Conservation (phyloP, 1,139 yeast species). For the Kodamaea suecica region DNA sequence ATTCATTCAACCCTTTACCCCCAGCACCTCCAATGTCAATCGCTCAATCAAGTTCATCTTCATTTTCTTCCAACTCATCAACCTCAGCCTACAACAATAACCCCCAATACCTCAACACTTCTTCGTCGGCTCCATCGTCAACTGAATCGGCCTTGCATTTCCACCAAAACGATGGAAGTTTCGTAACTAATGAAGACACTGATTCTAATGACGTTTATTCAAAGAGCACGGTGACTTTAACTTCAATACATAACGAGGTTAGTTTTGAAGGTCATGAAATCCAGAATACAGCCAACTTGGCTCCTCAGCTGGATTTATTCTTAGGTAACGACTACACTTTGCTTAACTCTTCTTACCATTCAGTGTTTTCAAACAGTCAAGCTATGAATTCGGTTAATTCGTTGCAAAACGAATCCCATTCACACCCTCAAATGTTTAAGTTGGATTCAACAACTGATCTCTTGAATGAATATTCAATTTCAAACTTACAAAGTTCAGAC, state of each 20-base stretch:
- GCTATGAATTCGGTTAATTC: conserved; percentile 19
- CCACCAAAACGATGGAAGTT: conserved; percentile 2
- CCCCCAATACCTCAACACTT: conserved; percentile 5
- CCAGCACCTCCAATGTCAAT: conserved; percentile 23
- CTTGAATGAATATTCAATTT: conserved; percentile 15
- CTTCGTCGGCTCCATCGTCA: conserved; percentile 4
- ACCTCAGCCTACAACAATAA: conserved; percentile 10
- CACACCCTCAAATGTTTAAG: conserved; percentile 15
- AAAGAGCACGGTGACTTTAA: too few relatives aligned
- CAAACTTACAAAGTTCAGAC: conserved; percentile 14
- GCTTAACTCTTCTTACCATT: conserved; percentile 19
- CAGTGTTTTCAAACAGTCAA: conserved; percentile 27
- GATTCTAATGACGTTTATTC: too few relatives aligned
- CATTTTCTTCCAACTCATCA: conserved; percentile 10
- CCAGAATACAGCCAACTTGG: not conserved
- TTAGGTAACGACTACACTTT: conserved; percentile 14
- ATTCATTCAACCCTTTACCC: conserved; percentile 20
- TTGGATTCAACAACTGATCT: conserved; percentile 18
- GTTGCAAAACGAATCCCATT: conserved; percentile 14
- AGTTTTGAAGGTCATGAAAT: too few relatives aligned
- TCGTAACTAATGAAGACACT: too few relatives aligned
- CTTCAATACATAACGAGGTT: too few relatives aligned
- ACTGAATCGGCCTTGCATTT: conserved; percentile 6
- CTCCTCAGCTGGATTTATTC: conserved; percentile 8
- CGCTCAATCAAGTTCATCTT: conserved; percentile 6